phyloP scores from a whole-genome alignment of 805 yeast genomes.

The Saccharomycopsis fodiens region DNA sequence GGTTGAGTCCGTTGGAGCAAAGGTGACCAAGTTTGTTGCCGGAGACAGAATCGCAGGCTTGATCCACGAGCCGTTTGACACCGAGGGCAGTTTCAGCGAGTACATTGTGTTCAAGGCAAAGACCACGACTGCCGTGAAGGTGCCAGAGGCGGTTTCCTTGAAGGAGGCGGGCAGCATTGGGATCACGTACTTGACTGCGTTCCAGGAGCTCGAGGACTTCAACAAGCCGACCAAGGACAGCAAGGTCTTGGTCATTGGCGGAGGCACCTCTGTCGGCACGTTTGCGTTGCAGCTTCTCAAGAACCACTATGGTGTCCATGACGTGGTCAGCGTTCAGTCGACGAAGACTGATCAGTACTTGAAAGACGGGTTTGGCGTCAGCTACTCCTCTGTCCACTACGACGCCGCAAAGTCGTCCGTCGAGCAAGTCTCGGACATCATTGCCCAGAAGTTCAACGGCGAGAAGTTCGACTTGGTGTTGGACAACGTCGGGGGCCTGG shows the following conservation, averaged over 20 bases:
- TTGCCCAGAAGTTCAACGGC: constrained; percentile 10
- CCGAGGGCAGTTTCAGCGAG: constrained; percentile 50
- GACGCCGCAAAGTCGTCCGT: constrained; percentile 3
- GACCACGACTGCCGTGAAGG: constrained; percentile 36
- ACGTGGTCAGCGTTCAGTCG: constrained; percentile 50
- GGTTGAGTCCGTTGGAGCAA: constrained; percentile 46
- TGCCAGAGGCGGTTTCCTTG: constrained; percentile 39
- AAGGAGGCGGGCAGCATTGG: constrained; percentile 61
- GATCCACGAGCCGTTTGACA: constrained; percentile 38
- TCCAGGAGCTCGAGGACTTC: constrained; percentile 28
- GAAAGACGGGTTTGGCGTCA: constrained; percentile 21
- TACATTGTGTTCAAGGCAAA: constrained; percentile 45
- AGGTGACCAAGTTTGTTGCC: constrained; percentile 28
- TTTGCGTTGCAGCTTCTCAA: constrained; percentile 53
- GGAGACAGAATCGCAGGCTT: constrained; percentile 64
- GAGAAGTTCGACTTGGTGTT: constrained; percentile 52
- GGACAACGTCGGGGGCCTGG: constrained; percentile 65
- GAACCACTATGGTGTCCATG: constrained; percentile 34
- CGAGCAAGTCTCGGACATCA: constrained; percentile 2
- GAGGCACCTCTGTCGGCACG: constrained; percentile 67
- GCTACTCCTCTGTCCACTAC: constrained; percentile 11
- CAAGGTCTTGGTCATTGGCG: constrained; percentile 64
- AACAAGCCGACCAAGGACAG: constrained; percentile 32
- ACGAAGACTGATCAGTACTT: constrained; percentile 40
- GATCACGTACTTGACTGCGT: constrained; percentile 58